phyloP scores from a whole-genome alignment of 2,329 filamentous ascomycete genomes.

The Penicillium frequentans region DNA sequence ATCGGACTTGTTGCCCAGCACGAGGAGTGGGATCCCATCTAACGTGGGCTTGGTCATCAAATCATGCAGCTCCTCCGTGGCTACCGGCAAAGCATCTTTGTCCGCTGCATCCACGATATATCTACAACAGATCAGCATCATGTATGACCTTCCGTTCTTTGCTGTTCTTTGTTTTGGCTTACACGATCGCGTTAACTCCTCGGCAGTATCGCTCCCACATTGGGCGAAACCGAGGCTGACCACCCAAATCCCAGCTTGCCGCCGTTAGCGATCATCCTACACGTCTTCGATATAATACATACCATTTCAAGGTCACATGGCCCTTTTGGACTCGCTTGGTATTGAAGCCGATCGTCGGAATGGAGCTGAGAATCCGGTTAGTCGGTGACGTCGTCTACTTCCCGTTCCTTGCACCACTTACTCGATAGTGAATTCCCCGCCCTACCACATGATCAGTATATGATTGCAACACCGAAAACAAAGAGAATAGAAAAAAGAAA shows the following conservation, averaged over 20 bases:
- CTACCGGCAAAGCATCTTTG: conserved; percentile 72
- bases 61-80: conserved; percentile 87
- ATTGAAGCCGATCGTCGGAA: conserved; percentile 98
- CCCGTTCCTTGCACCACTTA: conserved; percentile 56
- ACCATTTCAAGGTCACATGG: conserved; percentile 97
- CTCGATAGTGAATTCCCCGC: conserved; percentile 98
- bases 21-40: conserved; percentile 85
- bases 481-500: conserved; percentile 18
- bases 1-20: conserved; percentile 97
- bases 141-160: neutral
- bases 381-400: neutral
- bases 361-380: conserved; percentile 65
- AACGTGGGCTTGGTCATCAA: conserved; percentile 82
- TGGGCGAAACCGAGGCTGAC: conserved; percentile 91
- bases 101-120: conserved; percentile 98
- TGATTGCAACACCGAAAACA: neutral
- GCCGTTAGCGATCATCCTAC: conserved; percentile 10
- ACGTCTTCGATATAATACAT: conserved; percentile 31
- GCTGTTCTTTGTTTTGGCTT: conserved; percentile 32
- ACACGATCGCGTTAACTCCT: conserved; percentile 94
- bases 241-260: conserved; percentile 86
- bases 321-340: conserved; percentile 98
- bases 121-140: conserved; percentile 36
- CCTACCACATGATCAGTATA: conserved; percentile 54
- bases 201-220: conserved; percentile 99